A percentile compares a stretch with the other conserved stretches of the same genome.
Conservation (phyloP, 768 basidiomycete genomes). For the Tylopilus balloui region DNA sequence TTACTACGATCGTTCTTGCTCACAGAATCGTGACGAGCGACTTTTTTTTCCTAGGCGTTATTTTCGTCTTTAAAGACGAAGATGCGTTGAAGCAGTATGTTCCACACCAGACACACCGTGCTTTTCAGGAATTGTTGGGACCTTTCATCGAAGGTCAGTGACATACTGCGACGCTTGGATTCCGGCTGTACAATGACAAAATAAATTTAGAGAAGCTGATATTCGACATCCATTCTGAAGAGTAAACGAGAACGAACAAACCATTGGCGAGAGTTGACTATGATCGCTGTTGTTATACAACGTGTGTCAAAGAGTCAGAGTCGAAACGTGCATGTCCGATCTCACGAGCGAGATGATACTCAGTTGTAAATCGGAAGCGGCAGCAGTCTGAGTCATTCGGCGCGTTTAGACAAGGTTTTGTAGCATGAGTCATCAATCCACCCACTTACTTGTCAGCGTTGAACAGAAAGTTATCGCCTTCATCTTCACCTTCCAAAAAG, state of each 20-base stretch:
- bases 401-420: slow-evolving; percentile 7
- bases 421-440: neutral
- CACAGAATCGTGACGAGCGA: neutral
- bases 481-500: slow-evolving; percentile 92
- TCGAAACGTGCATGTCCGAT: neutral
- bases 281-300: neutral
- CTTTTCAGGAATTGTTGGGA: neutral
- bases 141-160: slow-evolving; percentile 21
- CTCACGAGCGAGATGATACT: neutral
- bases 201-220: slow-evolving; percentile 16
- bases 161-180: neutral
- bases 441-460: slow-evolving; percentile 69
- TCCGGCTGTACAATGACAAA: neutral
- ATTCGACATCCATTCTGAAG: slow-evolving; percentile 19
- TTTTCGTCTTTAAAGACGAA: slow-evolving; percentile 22
- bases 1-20: neutral
- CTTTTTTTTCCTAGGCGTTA: slow-evolving; percentile 11
- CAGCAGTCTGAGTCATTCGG: slow-evolving; percentile 41
- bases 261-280: neutral
- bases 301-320: slow-evolving; percentile 1
- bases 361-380: slow-evolving; percentile 74
- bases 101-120: slow-evolving; percentile 14
- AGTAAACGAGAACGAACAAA: slow-evolving; percentile 4
- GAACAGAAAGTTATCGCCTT: slow-evolving; percentile 89
- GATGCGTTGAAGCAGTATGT: slow-evolving; percentile 10